Conservation (phyloP, 805 yeast species). For the Lipomyces yamadae region DNA sequence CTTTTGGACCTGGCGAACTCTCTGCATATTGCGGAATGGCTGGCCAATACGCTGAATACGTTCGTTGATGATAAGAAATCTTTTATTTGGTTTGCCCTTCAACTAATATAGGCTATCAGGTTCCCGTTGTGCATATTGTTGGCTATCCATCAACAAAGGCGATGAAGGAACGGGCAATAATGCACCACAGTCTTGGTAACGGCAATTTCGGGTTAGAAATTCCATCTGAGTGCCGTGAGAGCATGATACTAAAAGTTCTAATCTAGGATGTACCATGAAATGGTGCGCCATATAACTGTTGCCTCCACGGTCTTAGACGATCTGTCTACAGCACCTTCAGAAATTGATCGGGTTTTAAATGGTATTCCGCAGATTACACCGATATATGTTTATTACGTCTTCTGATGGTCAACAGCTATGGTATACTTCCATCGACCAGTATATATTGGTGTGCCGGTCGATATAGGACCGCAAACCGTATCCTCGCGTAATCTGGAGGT, state of each 20-base stretch:
- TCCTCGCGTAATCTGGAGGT: constrained; percentile 61
- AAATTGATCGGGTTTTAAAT: constrained; percentile 74
- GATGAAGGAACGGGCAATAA: constrained; percentile 69
- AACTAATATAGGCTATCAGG: not conserved
- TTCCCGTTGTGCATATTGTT: constrained; percentile 77
- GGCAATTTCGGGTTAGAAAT: constrained; percentile 53
- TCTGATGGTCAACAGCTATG: constrained; percentile 55
- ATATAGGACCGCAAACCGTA: constrained; percentile 67
- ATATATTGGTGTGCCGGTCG: constrained; percentile 81
- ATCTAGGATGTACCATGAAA: constrained; percentile 75
- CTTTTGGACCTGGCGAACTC: not conserved
- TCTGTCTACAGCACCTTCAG: constrained; percentile 65
- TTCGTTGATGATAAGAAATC: constrained; percentile 40
- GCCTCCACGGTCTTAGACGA: constrained; percentile 70
- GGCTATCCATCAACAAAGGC: constrained; percentile 83
- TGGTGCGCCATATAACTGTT: constrained; percentile 74
- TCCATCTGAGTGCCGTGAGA: not conserved
- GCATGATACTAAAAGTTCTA: no score
- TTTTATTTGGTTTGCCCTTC: not conserved
- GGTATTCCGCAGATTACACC: not conserved
- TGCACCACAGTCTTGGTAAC: constrained; percentile 85
- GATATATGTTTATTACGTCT: no score
- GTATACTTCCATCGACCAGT: constrained; percentile 73
- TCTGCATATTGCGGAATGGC: constrained; percentile 62
- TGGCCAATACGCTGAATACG: constrained; percentile 88